These are phyloP conservation scores for Calycina herbarum DNA, from an alignment of 2,329 filamentous ascomycete genomes.

Conservation along the genomic window DNA sequence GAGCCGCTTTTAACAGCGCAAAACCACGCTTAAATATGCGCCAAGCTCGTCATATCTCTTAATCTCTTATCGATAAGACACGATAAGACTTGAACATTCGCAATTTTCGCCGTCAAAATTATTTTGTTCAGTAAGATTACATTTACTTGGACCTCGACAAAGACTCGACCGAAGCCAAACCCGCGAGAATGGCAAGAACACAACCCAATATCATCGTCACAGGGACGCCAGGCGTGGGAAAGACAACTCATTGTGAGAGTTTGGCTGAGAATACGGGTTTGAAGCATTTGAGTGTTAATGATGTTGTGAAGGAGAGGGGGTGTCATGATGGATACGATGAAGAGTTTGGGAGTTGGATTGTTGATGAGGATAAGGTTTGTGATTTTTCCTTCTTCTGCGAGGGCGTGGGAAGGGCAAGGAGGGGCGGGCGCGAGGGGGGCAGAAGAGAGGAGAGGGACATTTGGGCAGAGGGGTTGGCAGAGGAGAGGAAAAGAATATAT, in stretches of 20 bases:
- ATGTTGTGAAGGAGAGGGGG: constrained; percentile 82
- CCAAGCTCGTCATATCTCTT: neutral
- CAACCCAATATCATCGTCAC: constrained; percentile 91
- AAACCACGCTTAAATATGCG: no score
- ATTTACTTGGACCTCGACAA: no score
- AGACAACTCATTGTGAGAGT: constrained; percentile 87
- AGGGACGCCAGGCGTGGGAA: constrained; percentile 92
- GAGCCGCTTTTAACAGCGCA: no score
- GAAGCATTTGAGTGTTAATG: constrained; percentile 83
- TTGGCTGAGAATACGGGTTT: constrained; percentile 75
- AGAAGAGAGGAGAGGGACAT: neutral
- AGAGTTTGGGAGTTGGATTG: constrained; percentile 82
- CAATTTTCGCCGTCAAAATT: neutral
- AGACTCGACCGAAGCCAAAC: neutral
- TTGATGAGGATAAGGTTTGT: constrained; percentile 89
- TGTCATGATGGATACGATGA: constrained; percentile 90
- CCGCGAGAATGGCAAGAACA: constrained; percentile 36
- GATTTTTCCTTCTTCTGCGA: neutral
- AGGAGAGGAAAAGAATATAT: neutral
- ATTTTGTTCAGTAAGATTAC: neutral
- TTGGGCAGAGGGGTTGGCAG: neutral
- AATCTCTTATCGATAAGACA: constrained; percentile 14
- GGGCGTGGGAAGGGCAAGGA: neutral
- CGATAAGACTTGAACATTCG: neutral
- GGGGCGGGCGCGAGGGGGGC: neutral